Evolutionary conservation across 75 land plant genomes (phyloP), one percentile per base, ranked within the genome.

Genomic region (Isoetes taiwanensis): DNA sequence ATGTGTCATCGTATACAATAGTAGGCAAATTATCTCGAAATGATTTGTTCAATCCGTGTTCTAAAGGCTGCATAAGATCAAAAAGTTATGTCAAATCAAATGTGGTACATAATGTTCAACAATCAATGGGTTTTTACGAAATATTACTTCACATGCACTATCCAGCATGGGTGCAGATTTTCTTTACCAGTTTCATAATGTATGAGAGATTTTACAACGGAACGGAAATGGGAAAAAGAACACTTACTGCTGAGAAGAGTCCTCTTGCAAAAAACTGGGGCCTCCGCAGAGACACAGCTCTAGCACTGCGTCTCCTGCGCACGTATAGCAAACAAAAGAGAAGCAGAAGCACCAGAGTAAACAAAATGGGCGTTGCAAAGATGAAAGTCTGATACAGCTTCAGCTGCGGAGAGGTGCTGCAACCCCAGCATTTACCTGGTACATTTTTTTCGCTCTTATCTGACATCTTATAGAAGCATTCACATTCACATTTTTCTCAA

Each of bases 31-130:
- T 37, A 19, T 64, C 40, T 32, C 67, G 23, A 46, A 64, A 64
- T 32, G 67, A 64, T 55, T 40, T 64, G 43, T 56, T 64, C 2
- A 64, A 32, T 6, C 67, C 67, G 17, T 55, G 67, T 11, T 53
- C 40, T 26, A 52, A 27, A 8, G 59, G 65, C 59, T 57, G 59
- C 57, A 26, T 24, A 16, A 25, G 32, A 30, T 43, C 3, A 2
- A 20, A 20, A 43, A 20, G 24, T 25, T 25, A 43, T 20, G 24
- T 9, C 39, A 37, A 14, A 9, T 9, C 39, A 9, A 37, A 9
- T 9, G 39, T 37, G 39, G 39, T 14, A n/a, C n/a, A n/a, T n/a
- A n/a, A n/a, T n/a, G n/a, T n/a, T n/a, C n/a, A n/a, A n/a, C n/a
- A n/a, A n/a, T n/a, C n/a, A n/a, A n/a, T n/a, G n/a, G n/a, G n/a